Evolutionary conservation across 805 yeast genomes (phyloP), one percentile per base, ranked within the genome.

Genomic region (Komagataella pastoris): DNA sequence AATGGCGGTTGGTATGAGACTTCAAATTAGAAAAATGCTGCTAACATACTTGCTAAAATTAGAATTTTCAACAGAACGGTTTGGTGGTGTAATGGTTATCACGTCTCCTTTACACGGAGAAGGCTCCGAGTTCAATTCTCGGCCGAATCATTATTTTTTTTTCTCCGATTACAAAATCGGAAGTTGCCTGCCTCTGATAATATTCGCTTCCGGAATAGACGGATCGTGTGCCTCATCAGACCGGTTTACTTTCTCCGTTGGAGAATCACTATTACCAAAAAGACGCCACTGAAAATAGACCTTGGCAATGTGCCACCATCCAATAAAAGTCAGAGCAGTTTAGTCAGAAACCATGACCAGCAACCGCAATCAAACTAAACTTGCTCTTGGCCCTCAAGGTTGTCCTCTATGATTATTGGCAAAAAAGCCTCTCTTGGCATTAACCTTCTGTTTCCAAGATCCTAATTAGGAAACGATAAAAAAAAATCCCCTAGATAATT

Each of bases 81-180:
- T 49, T 18, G 47, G 50, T 50, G 52, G 52, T 50, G 52, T 50
- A 50, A 49, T 47, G 52, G 52, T 50, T 50, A 50, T 50, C 52
- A 50, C 52, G 52, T 50, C 52, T 50, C 52, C 50, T 47, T 50
- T 50, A 50, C 52, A 50, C 52, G 50, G 52, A 50, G 52, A 49
- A 50, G 52, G 52, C 21, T 49, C 47, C 19, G 52, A 49, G 52
- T 50, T 50, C 52, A 43, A 50, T 18, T 49, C 52, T 49, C 52
- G 19, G 47, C 50, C 47, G 40, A 49, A 30, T 50, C 52, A 50
- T 17, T 17, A 18, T 30, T 50, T 50, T 40, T 44, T 49, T 6
- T 12, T 17, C 19, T 43, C 17, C 17, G 17, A 12, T 3, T 19
- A 21, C 23, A 21, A 6, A 21, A 21, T 21, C 6, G 23, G 23